Conservation (phyloP, 2,329 filamentous ascomycete species). For the Diaporthe australafricana region DNA sequence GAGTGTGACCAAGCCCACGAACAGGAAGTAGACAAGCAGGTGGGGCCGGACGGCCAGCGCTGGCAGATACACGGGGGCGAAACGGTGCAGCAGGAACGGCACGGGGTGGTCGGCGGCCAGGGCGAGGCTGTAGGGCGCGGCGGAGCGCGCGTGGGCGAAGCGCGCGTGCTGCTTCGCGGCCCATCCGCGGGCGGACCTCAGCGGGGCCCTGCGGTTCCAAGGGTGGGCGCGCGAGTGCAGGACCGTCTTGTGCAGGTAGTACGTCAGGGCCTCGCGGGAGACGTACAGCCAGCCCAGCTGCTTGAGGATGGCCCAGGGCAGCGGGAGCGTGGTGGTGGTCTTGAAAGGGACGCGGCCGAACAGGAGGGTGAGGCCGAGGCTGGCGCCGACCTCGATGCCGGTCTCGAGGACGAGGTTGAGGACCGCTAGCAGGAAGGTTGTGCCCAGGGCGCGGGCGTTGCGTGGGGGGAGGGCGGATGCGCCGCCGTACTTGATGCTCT, state of each 20-base stretch:
- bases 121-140: conserved; percentile 71
- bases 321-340: conserved; percentile 60
- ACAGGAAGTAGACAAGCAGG: conserved; percentile 77
- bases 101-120: conserved; percentile 77
- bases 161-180: conserved; percentile 56
- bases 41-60: conserved; percentile 75
- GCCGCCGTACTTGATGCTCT: conserved; percentile 76
- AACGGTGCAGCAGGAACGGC: conserved; percentile 70
- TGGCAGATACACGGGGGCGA: conserved; percentile 75
- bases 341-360: conserved; percentile 57
- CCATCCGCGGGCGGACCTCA: conserved; percentile 44
- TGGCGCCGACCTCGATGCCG: conserved; percentile 56
- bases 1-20: conserved; percentile 70
- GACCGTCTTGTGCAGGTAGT: conserved; percentile 78
- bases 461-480: conserved; percentile 61
- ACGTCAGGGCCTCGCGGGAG: conserved; percentile 71
- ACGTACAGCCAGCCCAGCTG: conserved; percentile 58
- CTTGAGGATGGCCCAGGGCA: conserved; percentile 65
- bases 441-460: conserved; percentile 47
- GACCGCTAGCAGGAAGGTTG: conserved; percentile 51
- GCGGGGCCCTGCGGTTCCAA: conserved; percentile 38
- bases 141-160: conserved; percentile 64
- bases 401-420: conserved; percentile 59
- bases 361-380: conserved; percentile 49
- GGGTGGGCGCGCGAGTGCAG: conserved; percentile 65